These are phyloP conservation scores for Leishmania amazonensis DNA, from an alignment of 208 protist species.

Conservation along the genomic window DNA sequence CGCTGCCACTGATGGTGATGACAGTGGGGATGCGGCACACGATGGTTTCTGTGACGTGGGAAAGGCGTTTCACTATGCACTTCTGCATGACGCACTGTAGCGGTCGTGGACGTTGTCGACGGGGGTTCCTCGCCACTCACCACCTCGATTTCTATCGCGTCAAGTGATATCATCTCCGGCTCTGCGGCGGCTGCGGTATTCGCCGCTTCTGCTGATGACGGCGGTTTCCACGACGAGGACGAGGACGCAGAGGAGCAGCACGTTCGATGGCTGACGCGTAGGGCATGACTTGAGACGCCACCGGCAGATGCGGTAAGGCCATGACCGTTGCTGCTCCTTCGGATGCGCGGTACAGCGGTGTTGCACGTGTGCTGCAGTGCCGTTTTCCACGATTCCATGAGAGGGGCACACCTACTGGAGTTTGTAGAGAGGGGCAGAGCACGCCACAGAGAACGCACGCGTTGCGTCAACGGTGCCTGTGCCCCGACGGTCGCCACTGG, in stretches of 20 bases:
- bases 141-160: conserved; percentile 35
- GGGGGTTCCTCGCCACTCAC: conserved; percentile 4
- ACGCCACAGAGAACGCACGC: not conserved
- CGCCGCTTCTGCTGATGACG: not conserved
- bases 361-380: not conserved
- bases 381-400: not conserved
- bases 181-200: conserved; percentile 14
- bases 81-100: not conserved
- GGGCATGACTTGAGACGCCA: not conserved
- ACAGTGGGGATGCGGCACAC: not conserved
- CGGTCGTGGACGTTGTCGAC: not conserved
- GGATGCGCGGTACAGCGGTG: not conserved
- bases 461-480: not conserved
- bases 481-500: not conserved
- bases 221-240: not conserved
- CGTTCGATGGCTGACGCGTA: not conserved
- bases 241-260: not conserved
- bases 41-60: not conserved
- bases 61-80: not conserved
- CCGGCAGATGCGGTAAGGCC: not conserved
- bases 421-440: not conserved
- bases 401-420: not conserved
- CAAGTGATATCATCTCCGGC: conserved; percentile 62
- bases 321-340: not conserved
- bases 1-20: not conserved